Conservation (phyloP, 352 stramenopile species). For the Phytophthora tubulina region DNA sequence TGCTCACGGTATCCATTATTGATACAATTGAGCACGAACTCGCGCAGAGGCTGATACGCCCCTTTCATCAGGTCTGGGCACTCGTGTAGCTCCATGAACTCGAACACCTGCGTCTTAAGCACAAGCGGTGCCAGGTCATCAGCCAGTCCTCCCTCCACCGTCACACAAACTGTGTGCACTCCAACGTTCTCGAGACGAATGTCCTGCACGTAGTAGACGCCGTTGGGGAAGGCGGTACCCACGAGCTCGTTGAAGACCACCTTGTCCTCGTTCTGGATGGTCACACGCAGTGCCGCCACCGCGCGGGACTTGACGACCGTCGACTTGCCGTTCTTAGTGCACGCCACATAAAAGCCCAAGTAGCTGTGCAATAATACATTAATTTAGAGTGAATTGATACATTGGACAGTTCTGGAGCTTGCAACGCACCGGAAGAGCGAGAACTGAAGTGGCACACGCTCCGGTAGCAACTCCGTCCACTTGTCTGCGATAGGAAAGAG, state of each 20-base stretch:
- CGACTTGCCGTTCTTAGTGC: conserved; percentile 72
- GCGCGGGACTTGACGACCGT: conserved; percentile 63
- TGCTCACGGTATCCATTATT: conserved; percentile 53
- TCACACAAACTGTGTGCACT: conserved; percentile 71
- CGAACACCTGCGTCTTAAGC: conserved; percentile 73
- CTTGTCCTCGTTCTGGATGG: conserved; percentile 84
- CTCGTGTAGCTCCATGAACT: conserved; percentile 86
- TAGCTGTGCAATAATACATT: conserved; percentile 44
- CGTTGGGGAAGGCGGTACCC: conserved; percentile 67
- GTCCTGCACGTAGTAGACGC: conserved; percentile 86
- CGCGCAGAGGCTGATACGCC: conserved; percentile 69
- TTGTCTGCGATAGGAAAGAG: conserved; percentile 75
- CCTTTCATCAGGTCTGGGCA: conserved; percentile 58
- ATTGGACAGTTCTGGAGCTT: not conserved
- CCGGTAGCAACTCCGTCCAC: conserved; percentile 77
- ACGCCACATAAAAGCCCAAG: conserved; percentile 80
- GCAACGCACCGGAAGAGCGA: conserved; percentile 72
- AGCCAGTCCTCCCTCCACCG: conserved; percentile 63
- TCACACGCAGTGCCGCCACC: conserved; percentile 66
- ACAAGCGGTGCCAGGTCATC: conserved; percentile 62
- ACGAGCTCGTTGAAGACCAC: conserved; percentile 75
- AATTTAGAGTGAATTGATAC: not conserved
- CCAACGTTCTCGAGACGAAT: conserved; percentile 68
- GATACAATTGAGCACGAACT: conserved; percentile 61
- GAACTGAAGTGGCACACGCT: conserved; percentile 74